These are phyloP conservation scores for Colletotrichum endophyticum DNA, from an alignment of 2,329 filamentous ascomycete species.

Conservation along the genomic window DNA sequence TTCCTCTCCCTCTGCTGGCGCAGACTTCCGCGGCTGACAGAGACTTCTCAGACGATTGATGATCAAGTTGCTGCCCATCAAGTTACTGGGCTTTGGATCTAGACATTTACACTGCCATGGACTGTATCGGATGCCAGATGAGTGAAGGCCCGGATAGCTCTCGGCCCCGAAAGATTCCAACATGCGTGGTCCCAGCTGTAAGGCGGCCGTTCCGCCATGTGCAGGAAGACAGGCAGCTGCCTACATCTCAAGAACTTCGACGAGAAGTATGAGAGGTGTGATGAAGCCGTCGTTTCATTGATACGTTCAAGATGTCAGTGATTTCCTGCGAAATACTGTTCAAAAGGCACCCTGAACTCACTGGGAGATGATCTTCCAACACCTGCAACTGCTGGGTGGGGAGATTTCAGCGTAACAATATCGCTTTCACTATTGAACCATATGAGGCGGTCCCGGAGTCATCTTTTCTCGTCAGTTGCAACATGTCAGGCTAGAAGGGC, in stretches of 20 bases:
- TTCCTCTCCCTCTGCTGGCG: not conserved
- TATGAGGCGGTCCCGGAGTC: rapidly evolving
- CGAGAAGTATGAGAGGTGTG: too few relatives aligned
- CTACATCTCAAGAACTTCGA: too few relatives aligned
- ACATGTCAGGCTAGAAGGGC: not conserved
- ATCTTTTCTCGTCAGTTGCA: not conserved
- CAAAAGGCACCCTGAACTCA: too few relatives aligned
- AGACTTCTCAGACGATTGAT: too few relatives aligned
- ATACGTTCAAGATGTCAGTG: too few relatives aligned
- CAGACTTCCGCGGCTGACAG: too few relatives aligned
- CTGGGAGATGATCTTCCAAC: too few relatives aligned
- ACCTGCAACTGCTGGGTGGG: not conserved
- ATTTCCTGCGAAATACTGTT: too few relatives aligned
- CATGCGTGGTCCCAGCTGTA: rapidly evolving
- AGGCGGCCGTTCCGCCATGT: not conserved
- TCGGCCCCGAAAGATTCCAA: not conserved
- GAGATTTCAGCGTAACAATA: rapidly evolving
- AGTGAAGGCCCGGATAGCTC: not conserved
- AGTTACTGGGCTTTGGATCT: rapidly evolving
- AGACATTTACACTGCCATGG: rapidly evolving
- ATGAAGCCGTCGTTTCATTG: too few relatives aligned
- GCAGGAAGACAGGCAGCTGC: not conserved
- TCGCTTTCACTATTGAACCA: not conserved
- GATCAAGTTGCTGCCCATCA: too few relatives aligned
- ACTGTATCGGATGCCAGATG: not conserved